Base-by-base conservation (phyloP, 495 filamentous ascomycete genomes). In the Penicillium goetzii region DNA sequence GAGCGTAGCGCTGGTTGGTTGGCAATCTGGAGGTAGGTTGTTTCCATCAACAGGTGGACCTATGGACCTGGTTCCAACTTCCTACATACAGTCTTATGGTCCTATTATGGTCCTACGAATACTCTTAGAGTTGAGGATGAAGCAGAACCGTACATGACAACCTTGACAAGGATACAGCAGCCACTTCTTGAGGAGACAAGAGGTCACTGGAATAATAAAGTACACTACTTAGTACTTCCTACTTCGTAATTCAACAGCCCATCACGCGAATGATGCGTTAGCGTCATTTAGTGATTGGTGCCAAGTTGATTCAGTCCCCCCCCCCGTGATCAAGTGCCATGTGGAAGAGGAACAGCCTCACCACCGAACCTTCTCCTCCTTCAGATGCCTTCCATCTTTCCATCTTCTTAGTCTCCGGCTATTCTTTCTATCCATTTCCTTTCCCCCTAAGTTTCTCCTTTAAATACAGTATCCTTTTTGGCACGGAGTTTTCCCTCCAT, bases 271-370 rank as follows among this genome's bases (percentile, higher is more conserved):
- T 25, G 25, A 51, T 51, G 47, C 15, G 12, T 51, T 51, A 25
- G 47, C 47, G 4, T 51, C 4, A n/a, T n/a, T 5, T 4, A 0
- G 43, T 47, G 47, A 51, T 30, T 51, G 47, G 47, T 6, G 19
- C n/a, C n/a, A 9, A 49, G 23, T 51, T 17, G 25, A 28, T 14
- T 11, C 19, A 47, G 43, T 30, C 26, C 47, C 47, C 47, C 43
- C 26, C 47, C 47, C 47, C 43, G 47, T 30, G 47, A 51, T 51
- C 47, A 25, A 9, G 25, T 30, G 47, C 47, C 47, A 30, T 51
- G 47, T 50, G 45, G 21, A 12, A 47, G 12, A 25, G 3, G 8
- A 23, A 47, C n/a, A 47, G 19, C 41, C 41, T 47, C 41, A 47
- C 41, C 19, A 23, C 15, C 25, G 17, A 51, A 30, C 47, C 15